These are phyloP conservation scores for Uromyces viciae-fabae DNA, from an alignment of 1,284 basidiomycete species.

Conservation along the genomic window DNA sequence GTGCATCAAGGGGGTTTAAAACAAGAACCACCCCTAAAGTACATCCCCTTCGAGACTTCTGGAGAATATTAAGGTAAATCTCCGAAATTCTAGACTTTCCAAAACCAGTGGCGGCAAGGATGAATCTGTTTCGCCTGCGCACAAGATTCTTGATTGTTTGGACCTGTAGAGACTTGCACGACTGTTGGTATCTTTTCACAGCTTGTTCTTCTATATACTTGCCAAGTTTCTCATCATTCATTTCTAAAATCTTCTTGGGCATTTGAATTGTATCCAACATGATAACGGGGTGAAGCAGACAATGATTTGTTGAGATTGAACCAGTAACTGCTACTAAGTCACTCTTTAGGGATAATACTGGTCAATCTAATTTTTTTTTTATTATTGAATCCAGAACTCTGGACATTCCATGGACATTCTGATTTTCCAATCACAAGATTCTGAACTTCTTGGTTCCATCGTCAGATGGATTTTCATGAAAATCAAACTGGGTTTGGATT, in stretches of 20 bases:
- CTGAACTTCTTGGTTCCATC: not conserved
- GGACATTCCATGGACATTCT: not conserved
- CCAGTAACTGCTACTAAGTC: not conserved
- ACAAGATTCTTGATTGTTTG: not conserved
- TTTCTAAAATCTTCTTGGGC: no score
- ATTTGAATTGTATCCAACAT: not conserved
- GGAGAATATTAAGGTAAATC: not conserved
- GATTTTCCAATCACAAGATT: not conserved
- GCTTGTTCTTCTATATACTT: not conserved
- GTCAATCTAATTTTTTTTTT: not conserved
- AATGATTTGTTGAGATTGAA: not conserved
- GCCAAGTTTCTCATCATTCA: not conserved
- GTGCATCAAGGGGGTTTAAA: not conserved
- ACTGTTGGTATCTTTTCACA: not conserved
- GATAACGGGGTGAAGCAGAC: not conserved
- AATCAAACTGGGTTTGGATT: not conserved
- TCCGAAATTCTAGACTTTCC: not conserved
- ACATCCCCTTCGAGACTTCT: not conserved
- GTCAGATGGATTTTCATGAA: not conserved
- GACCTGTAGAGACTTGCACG: not conserved
- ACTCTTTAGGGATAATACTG: not conserved
- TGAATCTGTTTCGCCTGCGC: not conserved
- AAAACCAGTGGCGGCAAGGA: no score
- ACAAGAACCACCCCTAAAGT: not conserved
- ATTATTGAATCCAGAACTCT: not conserved